Evolutionary conservation across 257 asterid genomes (phyloP), one percentile per base, ranked within the genome.

Genomic region (Forsythia suspensa): DNA sequence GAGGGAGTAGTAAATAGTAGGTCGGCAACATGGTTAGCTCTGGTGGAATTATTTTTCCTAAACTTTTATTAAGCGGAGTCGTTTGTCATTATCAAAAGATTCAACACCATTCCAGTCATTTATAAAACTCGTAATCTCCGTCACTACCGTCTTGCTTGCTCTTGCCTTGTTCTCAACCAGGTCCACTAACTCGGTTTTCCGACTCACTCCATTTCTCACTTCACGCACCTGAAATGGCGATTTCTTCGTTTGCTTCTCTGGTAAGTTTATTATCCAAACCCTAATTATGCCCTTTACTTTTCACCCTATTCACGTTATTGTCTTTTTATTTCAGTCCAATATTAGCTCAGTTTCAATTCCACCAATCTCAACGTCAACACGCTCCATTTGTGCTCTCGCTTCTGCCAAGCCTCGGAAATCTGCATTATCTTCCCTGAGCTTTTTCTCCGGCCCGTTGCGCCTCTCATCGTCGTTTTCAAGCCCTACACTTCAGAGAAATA

Each of bases 321-420:
- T 79, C 73, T 39, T 2, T 46, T 71, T 75, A 39, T 29, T 59
- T 70, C 90, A 94, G 98, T 86, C 94, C 76, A 91, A 87, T 68
- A 79, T 91, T 34, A 82, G 92, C 81, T 85, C 92, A 75, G 76
- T 87, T 82, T 83, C 94, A 71, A 87, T 87, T 86, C 87, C 94
- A 6, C 70, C 87, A 51, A 67, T 74, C 18, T 84, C 71, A 73
- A 43, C 73, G 24, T 15, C 83, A 48, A 12, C 83, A 44, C 73
- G 48, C 78, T 65, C 85, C 13, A 41, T 75, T 38, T 81, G 87
- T 81, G 81, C 87, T 59, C 78, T 80, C 44, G 71, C 86, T 66
- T 77, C 80, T 73, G 59, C 79, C 37, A 84, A 80, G 82, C 76
- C 79, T 52, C 72, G 79, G 46, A 85, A 81, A 74, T 76, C 88